Conservation (phyloP, 805 yeast species). For the Wickerhamomyces silvicola region DNA sequence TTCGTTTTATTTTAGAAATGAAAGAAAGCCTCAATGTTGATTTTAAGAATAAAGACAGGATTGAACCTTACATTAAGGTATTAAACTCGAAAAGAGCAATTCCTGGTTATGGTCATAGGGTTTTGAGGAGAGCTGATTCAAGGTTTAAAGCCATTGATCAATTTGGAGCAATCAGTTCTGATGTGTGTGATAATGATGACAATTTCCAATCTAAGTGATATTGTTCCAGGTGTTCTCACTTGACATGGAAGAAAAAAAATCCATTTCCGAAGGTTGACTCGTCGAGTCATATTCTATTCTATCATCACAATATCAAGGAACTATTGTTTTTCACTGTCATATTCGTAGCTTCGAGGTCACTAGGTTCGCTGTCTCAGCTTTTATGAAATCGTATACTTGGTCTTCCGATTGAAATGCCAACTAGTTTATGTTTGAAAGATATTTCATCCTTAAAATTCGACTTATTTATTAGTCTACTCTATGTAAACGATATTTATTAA, state of each 20-base stretch:
- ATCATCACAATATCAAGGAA: conserved; percentile 74
- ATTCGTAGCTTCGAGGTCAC: conserved; percentile 76
- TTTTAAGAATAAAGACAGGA: conserved; percentile 33
- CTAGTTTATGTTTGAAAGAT: too few relatives aligned
- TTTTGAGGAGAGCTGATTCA: conserved; percentile 77
- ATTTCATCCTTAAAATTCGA: too few relatives aligned
- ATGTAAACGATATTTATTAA: too few relatives aligned
- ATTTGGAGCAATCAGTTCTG: conserved; percentile 48
- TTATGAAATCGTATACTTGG: conserved; percentile 75
- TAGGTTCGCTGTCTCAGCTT: conserved; percentile 74
- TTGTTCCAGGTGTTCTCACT: conserved; percentile 70
- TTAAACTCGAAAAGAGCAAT: conserved; percentile 71
- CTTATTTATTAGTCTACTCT: too few relatives aligned
- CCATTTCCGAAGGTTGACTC: conserved; percentile 85
- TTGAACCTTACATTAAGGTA: conserved; percentile 67
- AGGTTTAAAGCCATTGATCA: conserved; percentile 69
- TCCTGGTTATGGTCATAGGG: conserved; percentile 90
- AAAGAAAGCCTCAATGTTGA: conserved; percentile 36
- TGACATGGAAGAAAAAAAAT: conserved; percentile 83
- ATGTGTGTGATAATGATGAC: conserved; percentile 55
- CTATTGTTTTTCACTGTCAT: conserved; percentile 71
- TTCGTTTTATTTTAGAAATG: conserved; percentile 65
- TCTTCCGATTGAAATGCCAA: conserved; percentile 78
- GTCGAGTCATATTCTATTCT: conserved; percentile 69
- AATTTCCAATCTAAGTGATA: conserved; percentile 60